A percentile compares a stretch with the other conserved stretches of the same genome.
Evolutionary conservation across 2,329 filamentous ascomycete species (phyloP).

Genomic region (Colletotrichum sp.): DNA sequence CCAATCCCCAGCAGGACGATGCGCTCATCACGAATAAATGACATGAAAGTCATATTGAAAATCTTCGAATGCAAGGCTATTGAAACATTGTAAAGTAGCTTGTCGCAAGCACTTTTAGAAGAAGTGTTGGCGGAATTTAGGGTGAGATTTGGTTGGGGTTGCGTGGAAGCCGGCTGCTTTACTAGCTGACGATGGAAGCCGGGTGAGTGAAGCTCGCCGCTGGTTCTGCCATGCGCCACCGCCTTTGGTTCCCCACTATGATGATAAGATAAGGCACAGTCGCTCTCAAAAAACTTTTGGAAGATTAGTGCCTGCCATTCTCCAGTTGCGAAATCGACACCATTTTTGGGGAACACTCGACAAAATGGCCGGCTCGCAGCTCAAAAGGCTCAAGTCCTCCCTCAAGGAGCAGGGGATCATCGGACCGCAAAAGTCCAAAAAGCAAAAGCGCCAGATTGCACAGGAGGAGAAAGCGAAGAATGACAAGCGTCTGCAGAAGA

Average conservation of each 20-base stretch:
- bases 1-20: constrained; percentile 58
- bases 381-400: constrained; percentile 93
- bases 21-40: constrained; percentile 54
- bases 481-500: constrained; percentile 78
- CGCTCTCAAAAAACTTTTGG: constrained; percentile 27
- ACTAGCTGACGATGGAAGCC: neutral
- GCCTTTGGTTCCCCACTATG: constrained; percentile 17
- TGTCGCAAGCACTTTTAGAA: neutral
- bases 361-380: constrained; percentile 90
- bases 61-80: neutral
- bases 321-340: neutral
- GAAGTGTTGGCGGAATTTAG: neutral
- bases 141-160: too few relatives aligned
- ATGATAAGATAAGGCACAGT: constrained; percentile 30
- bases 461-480: constrained; percentile 68
- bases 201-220: neutral
- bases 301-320: neutral
- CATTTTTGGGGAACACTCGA: neutral
- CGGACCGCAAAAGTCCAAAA: constrained; percentile 93
- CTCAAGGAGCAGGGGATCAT: constrained; percentile 88
- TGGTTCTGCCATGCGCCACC: constrained; percentile 26
- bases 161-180: neutral
- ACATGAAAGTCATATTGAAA: constrained; percentile 26
- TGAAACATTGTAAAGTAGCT: neutral
- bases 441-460: constrained; percentile 80